A percentile compares a stretch with the other conserved stretches of the same genome.
Conservation (phyloP, 2,329 filamentous ascomycete species). For the Aureobasidium sp. region DNA sequence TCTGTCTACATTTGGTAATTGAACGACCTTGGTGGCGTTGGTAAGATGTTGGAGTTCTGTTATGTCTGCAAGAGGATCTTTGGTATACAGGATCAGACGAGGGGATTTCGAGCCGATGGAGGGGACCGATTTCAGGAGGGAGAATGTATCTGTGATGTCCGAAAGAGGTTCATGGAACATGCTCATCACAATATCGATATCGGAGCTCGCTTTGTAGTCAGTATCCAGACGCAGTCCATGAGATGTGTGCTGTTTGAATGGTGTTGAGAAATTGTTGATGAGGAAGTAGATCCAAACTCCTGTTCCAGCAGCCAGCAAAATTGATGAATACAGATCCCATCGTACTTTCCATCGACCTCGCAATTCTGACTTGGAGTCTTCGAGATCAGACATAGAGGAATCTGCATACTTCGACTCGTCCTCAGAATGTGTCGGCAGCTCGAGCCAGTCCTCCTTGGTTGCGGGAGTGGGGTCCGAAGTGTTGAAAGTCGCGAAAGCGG, state of each 20-base stretch:
- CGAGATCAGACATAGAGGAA: neutral
- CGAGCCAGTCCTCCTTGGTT: neutral
- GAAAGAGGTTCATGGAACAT: conserved; percentile 31
- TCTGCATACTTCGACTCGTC: neutral
- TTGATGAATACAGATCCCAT: too few species aligned
- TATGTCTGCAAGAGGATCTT: conserved; percentile 24
- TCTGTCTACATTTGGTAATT: conserved; percentile 36
- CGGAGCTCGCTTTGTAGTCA: conserved; percentile 20
- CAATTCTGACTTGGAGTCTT: neutral
- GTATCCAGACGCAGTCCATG: conserved; percentile 19
- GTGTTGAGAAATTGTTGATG: neutral
- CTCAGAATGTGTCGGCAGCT: neutral
- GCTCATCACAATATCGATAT: conserved; percentile 32
- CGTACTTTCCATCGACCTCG: too few species aligned
- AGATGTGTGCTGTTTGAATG: neutral
- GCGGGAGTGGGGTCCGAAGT: neutral
- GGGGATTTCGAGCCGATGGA: conserved; percentile 19
- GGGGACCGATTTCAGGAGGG: conserved; percentile 18
- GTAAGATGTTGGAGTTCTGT: conserved; percentile 22
- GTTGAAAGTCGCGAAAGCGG: neutral
- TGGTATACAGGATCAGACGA: conserved; percentile 28
- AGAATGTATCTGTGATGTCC: conserved; percentile 14
- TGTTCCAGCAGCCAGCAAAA: neutral
- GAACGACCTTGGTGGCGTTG: conserved; percentile 24
- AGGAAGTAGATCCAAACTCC: neutral